These are phyloP conservation scores for Cladophialophora carrionii DNA, from an alignment of 2,329 filamentous ascomycete species.

Conservation along the genomic window DNA sequence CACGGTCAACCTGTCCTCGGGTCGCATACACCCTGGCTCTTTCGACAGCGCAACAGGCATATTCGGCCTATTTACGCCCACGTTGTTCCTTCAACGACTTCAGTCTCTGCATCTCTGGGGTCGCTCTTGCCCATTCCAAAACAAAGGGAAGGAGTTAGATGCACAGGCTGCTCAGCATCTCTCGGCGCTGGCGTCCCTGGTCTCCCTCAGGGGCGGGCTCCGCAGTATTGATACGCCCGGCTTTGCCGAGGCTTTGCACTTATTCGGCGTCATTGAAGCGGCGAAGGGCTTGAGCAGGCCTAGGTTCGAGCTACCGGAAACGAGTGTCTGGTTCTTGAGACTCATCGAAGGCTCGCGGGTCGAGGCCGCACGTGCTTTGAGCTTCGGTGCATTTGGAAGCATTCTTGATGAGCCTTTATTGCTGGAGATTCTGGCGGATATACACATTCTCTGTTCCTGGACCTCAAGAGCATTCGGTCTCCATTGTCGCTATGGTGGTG, in stretches of 20 bases:
- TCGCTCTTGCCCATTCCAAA: not conserved
- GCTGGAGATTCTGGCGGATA: slow-evolving; percentile 6
- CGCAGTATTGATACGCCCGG: slow-evolving; percentile 5
- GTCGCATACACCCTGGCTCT: not conserved
- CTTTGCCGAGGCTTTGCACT: slow-evolving; percentile 17
- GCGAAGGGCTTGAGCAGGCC: slow-evolving; percentile 4
- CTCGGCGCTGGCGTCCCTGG: slow-evolving; percentile 6
- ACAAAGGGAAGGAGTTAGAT: not conserved
- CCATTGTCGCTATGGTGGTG: not conserved
- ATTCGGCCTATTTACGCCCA: slow-evolving; percentile 6
- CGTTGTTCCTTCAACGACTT: slow-evolving; percentile 4
- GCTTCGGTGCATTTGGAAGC: not conserved
- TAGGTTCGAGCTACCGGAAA: slow-evolving; percentile 8
- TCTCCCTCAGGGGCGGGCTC: slow-evolving; percentile 12
- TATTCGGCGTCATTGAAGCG: slow-evolving; percentile 11
- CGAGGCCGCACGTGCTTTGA: not conserved
- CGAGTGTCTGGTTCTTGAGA: not conserved
- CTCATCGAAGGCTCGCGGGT: not conserved
- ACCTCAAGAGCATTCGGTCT: not conserved
- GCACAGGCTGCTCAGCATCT: not conserved
- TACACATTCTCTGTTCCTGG: not conserved
- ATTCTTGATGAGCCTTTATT: not conserved
- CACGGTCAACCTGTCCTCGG: not conserved
- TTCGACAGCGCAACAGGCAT: not conserved
- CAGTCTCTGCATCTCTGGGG: slow-evolving; percentile 18